These are phyloP conservation scores for Fusarium sp. DNA, from an alignment of 2,329 filamentous ascomycete species.

Conservation along the genomic window DNA sequence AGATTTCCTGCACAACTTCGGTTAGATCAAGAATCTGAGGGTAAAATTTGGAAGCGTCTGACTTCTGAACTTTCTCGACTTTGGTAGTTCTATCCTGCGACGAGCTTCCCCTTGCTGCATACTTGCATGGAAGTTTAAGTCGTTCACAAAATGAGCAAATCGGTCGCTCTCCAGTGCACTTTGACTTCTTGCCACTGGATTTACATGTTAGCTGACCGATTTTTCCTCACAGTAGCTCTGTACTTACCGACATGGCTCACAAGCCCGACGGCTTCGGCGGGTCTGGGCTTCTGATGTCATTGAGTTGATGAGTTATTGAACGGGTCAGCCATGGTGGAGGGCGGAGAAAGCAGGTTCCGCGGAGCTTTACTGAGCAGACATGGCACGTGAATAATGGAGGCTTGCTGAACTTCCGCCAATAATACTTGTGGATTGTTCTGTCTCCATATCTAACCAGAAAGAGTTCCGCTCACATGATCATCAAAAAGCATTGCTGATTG, in stretches of 20 bases:
- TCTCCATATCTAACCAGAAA: accelerated
- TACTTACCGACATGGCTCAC: constrained; percentile 15
- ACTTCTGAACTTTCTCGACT: not conserved
- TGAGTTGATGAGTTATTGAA: not conserved
- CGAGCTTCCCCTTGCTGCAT: not conserved
- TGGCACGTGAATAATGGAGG: not conserved
- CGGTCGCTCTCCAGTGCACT: constrained; percentile 12
- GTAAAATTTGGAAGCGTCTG: accelerated
- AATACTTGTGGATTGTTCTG: accelerated
- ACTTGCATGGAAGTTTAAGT: not conserved
- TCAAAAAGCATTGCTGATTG: not conserved
- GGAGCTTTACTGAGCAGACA: not conserved
- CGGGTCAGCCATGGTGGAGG: too few relatives aligned
- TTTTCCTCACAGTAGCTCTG: too few relatives aligned
- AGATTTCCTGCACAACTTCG: not conserved
- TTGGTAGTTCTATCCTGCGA: accelerated
- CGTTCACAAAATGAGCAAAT: constrained; percentile 17
- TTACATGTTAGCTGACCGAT: accelerated
- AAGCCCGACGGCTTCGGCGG: not conserved
- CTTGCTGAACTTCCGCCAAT: accelerated
- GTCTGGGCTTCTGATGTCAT: not conserved
- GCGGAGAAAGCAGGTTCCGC: not conserved
- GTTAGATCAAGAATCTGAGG: not conserved
- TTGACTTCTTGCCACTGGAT: constrained; percentile 6
- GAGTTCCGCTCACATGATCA: not conserved